Conservation (phyloP, 1,284 basidiomycete species). For the Trametes versicolor region DNA sequence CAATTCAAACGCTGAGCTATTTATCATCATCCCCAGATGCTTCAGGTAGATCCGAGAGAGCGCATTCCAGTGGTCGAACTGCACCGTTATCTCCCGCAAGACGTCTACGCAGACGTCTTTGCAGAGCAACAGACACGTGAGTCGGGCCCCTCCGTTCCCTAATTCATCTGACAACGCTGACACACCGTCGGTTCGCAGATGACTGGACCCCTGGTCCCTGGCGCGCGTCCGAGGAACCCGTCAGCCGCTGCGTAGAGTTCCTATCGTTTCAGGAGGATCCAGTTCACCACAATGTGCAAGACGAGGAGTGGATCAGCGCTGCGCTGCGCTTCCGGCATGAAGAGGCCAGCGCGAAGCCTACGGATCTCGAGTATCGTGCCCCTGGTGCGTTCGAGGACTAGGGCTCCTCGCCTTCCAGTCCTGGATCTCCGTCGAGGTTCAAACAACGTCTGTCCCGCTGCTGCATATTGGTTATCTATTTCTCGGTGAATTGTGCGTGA, state of each 20-base stretch:
- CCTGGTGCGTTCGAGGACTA: background rate
- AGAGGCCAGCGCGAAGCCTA: background rate
- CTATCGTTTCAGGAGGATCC: background rate
- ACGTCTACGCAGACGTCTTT: background rate
- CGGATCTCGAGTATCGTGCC: constrained; percentile 1
- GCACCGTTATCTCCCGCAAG: no score
- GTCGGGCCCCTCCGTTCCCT: background rate
- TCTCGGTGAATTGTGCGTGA: background rate
- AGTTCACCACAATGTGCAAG: background rate
- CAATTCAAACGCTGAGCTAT: no score
- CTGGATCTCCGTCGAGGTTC: no score
- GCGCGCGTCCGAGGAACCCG: background rate
- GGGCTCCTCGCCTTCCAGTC: background rate
- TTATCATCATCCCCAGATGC: no score
- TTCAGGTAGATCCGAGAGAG: no score
- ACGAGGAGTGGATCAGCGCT: background rate
- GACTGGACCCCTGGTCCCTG: background rate
- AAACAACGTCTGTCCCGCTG: background rate
- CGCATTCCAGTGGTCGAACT: no score
- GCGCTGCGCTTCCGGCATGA: background rate
- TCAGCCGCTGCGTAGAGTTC: background rate
- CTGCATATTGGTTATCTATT: no score
- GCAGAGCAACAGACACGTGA: background rate
- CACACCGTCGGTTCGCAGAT: background rate
- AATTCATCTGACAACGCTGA: background rate